Conservation (phyloP, 495 filamentous ascomycete species). For the Gamarada debralockiae region DNA sequence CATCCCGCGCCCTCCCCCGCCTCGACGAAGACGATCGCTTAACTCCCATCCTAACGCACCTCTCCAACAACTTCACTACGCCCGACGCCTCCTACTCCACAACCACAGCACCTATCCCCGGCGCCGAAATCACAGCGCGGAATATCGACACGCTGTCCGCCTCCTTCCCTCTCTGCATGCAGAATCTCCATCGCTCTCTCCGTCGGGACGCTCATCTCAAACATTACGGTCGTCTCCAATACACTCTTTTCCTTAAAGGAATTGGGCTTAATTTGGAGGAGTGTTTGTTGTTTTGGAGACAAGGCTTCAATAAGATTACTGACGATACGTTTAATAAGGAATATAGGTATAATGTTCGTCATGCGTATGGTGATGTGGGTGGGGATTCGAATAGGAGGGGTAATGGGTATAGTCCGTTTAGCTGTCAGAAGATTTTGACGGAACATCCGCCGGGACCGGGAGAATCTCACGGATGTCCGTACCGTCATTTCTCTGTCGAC, state of each 20-base stretch:
- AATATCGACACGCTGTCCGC: conserved; percentile 78
- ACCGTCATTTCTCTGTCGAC: conserved; percentile 84
- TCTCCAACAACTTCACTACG: conserved; percentile 87
- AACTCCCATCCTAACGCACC: conserved; percentile 86
- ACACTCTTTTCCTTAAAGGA: conserved; percentile 95
- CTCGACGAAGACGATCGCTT: conserved; percentile 97
- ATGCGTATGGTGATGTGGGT: conserved; percentile 91
- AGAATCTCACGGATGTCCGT: conserved; percentile 92
- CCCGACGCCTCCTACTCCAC: conserved; percentile 75
- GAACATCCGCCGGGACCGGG: conserved; percentile 81
- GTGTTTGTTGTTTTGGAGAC: conserved; percentile 91
- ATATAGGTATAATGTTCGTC: conserved; percentile 94
- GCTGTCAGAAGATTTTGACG: conserved; percentile 89
- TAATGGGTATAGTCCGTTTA: conserved; percentile 82
- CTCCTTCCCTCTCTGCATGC: conserved; percentile 95
- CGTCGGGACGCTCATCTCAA: conserved; percentile 85
- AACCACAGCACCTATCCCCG: conserved; percentile 40
- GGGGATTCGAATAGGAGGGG: conserved; percentile 84
- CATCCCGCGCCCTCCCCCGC: conserved; percentile 81
- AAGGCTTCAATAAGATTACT: conserved; percentile 73
- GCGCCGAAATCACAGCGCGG: conserved; percentile 63
- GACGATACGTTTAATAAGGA: conserved; percentile 94
- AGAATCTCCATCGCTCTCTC: conserved; percentile 76
- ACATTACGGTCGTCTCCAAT: conserved; percentile 92
- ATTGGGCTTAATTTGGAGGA: conserved; percentile 90